Base-by-base conservation (phyloP, 208 protist species). In the Willaertia magna region DNA sequence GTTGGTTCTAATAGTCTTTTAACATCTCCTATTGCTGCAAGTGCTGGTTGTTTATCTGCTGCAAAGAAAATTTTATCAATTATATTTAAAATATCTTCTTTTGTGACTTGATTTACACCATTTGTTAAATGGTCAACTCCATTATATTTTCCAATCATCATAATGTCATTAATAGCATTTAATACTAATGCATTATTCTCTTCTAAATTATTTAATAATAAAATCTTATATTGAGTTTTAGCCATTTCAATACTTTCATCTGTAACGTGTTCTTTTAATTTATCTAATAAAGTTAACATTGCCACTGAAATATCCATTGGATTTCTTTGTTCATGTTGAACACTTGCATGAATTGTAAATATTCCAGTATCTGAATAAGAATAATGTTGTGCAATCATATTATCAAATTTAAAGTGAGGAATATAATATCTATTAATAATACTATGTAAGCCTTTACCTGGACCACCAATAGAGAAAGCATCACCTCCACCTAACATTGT, bases 381-480 rank as follows among this genome's bases (percentile, higher is more conserved):
- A 42, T 47, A 30, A 47, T 79, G 34, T 46, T 47, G n/a, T 30
- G 40, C 34, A 47, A 30, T 46, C 74, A 79, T 79, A n/a, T 30
- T 42, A 11, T 47, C 6, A 11, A 79, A 46, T 11, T 46, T 4
- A 46, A 30, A 46, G 4, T 34, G n/a, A 47, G 34, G 12, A 11
- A 83, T 42, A 42, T 55, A 83, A 12, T 55, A 14, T 42, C 1
- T 39, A 55, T 83, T 40, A 55, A 83, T 83, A 1, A 83, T 18
- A 44, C 49, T 74, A 43, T 85, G 47, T 16, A 85, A 22, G n/a
- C 83, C 83, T n/a, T 85, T 85, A 40, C 83, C 83, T 30, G 83
- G 83, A 26, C 83, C 83, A n/a, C 83, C 83, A 4, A 16, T n/a
- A 20, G 83, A 85, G 34, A 85, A 85, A 18, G 49, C 43, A 59